Evolutionary conservation across 768 basidiomycete species (phyloP).

Genomic region (Tremella yokohamensis): DNA sequence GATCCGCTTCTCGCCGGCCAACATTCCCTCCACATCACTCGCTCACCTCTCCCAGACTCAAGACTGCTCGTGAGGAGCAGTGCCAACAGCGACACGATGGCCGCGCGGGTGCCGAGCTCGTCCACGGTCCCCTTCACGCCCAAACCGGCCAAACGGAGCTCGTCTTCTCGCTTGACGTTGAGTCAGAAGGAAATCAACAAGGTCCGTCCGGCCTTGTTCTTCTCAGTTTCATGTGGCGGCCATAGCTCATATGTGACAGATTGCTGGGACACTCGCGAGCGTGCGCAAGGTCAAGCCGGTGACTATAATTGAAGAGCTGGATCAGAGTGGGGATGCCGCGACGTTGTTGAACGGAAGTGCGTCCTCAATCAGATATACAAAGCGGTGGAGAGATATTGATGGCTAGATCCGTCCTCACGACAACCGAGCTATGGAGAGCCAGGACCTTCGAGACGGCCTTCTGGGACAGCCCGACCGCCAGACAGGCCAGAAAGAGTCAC

Average conservation of each 20-base stretch:
- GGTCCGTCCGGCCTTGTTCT: constrained; percentile 17
- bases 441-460: background rate
- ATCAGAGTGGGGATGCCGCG: constrained; percentile 35
- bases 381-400: too few species aligned
- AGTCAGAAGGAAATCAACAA: constrained; percentile 34
- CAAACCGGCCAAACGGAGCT: constrained; percentile 28
- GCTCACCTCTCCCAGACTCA: background rate
- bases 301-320: constrained; percentile 43
- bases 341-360: background rate
- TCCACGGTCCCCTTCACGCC: constrained; percentile 46
- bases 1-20: background rate
- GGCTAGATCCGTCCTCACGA: background rate
- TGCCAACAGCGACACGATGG: constrained; percentile 7
- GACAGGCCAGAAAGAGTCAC: background rate
- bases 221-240: too few species aligned
- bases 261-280: constrained; percentile 44
- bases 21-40: constrained; percentile 4
- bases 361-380: too few species aligned
- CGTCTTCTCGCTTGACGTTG: constrained; percentile 21
- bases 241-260: constrained; percentile 17
- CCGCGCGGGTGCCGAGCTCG: constrained; percentile 13
- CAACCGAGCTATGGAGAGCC: background rate
- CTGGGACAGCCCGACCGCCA: background rate
- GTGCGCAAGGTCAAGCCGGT: constrained; percentile 39
- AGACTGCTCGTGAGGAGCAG: too few species aligned